Conservation (phyloP, 352 stramenopile genomes). For the Thraustochytrium sp. region DNA sequence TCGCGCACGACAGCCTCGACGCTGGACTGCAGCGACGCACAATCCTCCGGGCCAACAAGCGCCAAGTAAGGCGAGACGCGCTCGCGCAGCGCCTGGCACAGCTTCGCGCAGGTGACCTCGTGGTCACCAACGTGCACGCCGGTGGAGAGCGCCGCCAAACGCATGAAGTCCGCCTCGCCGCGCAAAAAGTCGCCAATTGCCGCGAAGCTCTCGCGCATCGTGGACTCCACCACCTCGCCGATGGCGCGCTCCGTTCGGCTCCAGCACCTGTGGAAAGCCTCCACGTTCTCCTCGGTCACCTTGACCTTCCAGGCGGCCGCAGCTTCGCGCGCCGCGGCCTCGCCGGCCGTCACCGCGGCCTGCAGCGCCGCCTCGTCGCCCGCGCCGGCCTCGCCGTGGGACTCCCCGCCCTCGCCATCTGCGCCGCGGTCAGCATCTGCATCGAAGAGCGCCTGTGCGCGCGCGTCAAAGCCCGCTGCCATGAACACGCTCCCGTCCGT, state of each 20-base stretch:
- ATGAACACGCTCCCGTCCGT: slow-evolving; percentile 13
- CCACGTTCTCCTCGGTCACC: neutral
- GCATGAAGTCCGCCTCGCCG: neutral
- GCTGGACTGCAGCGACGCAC: neutral
- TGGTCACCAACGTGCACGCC: neutral
- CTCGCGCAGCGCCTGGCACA: neutral
- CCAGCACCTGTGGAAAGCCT: slow-evolving; percentile 13
- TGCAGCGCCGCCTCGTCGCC: neutral
- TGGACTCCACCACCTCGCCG: slow-evolving; percentile 25
- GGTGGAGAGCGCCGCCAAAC: neutral
- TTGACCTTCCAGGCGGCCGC: neutral
- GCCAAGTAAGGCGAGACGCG: neutral
- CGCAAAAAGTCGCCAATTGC: neutral
- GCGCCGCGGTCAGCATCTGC: neutral
- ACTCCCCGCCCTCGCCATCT: neutral
- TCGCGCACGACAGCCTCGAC: neutral
- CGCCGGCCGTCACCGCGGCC: neutral
- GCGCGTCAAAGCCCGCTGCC: neutral
- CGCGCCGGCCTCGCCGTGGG: neutral
- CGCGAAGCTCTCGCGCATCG: neutral
- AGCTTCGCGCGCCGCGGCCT: neutral
- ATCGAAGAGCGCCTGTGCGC: neutral
- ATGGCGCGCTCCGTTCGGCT: neutral
- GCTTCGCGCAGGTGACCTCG: neutral
- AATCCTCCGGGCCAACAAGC: neutral